Conservation (phyloP, 2,329 filamentous ascomycete genomes). For the Macrophomina tecta region DNA sequence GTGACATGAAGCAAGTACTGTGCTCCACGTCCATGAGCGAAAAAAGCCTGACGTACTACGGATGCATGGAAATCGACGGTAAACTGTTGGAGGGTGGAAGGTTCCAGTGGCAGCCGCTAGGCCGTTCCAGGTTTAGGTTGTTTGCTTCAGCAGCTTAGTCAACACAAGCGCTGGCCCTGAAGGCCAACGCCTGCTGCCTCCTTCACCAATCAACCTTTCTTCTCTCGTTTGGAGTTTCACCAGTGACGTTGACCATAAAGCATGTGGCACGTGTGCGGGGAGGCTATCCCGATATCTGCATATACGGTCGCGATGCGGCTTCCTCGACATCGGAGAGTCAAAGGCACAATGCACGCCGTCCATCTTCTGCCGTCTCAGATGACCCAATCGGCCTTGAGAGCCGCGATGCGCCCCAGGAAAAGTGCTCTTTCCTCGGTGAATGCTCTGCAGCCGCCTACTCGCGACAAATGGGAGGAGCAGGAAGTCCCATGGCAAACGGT, state of each 20-base stretch:
- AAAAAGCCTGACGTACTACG: background rate
- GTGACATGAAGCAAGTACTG: slow-evolving; percentile 20
- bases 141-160: too few relatives aligned
- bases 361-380: background rate
- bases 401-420: background rate
- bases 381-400: background rate
- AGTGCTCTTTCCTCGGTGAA: slow-evolving; percentile 18
- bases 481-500: slow-evolving; percentile 6
- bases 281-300: slow-evolving; percentile 18
- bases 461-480: slow-evolving; percentile 8
- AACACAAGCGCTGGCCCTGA: too few relatives aligned
- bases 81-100: background rate
- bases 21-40: too few relatives aligned
- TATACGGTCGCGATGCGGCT: background rate
- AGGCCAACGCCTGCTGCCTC: too few relatives aligned
- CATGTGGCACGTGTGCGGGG: slow-evolving; percentile 2
- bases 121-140: too few relatives aligned
- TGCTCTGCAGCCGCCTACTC: slow-evolving; percentile 14
- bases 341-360: background rate
- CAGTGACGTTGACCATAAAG: background rate
- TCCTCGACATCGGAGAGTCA: background rate
- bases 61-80: background rate
- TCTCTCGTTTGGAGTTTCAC: too few relatives aligned
- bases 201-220: too few relatives aligned
- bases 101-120: too few relatives aligned